These are phyloP conservation scores for Nyctanthes arbortristis DNA, from an alignment of 257 asterid genomes.

Conservation along the genomic window DNA sequence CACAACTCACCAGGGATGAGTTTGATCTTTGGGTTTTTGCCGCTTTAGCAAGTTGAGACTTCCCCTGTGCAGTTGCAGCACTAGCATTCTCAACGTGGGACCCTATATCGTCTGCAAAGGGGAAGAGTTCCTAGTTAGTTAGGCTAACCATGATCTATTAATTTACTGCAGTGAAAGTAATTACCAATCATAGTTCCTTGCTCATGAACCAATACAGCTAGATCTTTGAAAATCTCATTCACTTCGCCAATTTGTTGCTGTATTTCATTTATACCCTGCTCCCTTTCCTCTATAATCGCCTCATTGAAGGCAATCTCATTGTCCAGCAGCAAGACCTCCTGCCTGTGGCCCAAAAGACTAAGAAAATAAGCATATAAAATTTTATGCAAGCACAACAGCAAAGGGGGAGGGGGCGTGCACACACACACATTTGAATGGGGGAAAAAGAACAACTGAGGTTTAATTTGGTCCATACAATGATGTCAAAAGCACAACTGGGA, in stretches of 20 bases:
- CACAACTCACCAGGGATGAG: conserved; percentile 80
- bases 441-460: background rate
- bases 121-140: conserved; percentile 11
- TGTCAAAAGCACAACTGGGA: background rate
- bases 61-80: conserved; percentile 84
- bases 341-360: conserved; percentile 52
- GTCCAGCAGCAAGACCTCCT: conserved; percentile 77
- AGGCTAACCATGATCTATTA: conserved; percentile 7
- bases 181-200: conserved; percentile 95
- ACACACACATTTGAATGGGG: too few species aligned
- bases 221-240: conserved; percentile 91
- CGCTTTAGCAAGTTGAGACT: conserved; percentile 83
- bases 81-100: conserved; percentile 77
- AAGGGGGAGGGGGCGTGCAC: too few species aligned
- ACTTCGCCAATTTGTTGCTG: conserved; percentile 97
- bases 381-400: conserved; percentile 1
- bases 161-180: conserved; percentile 10
- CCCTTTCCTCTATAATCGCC: conserved; percentile 94
- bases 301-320: conserved; percentile 89
- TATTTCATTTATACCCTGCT: conserved; percentile 89
- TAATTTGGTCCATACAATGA: background rate
- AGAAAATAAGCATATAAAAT: conserved; percentile 17
- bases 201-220: conserved; percentile 83
- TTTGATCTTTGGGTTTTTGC: conserved; percentile 85
- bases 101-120: conserved; percentile 70